Evolutionary conservation across 306 rosid genomes (phyloP).

Genomic region (Dryas alaskensis): DNA sequence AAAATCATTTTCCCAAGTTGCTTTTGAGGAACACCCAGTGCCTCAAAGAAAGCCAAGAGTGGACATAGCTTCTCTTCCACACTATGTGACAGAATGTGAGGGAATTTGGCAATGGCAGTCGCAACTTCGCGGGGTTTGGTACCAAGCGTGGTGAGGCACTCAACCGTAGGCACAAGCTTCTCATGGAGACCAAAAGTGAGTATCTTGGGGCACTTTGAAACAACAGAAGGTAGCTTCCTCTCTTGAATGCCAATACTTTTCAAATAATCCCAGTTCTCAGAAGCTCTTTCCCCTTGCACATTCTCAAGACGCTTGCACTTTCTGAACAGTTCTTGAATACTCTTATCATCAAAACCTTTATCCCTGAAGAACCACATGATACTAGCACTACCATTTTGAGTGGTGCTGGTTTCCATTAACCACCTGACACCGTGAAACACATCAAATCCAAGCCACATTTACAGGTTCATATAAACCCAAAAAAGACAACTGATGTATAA

Average conservation of each 20-base stretch:
- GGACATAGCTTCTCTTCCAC: constrained; percentile 96
- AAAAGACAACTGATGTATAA: constrained; percentile 3
- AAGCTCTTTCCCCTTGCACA: constrained; percentile 53
- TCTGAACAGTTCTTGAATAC: constrained; percentile 57
- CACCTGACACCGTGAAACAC: constrained; percentile 29
- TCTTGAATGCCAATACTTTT: constrained; percentile 72
- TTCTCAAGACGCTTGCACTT: constrained; percentile 75
- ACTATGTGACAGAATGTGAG: constrained; percentile 69
- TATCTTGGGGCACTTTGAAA: constrained; percentile 85
- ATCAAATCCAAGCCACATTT: constrained; percentile 6
- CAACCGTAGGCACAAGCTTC: constrained; percentile 79
- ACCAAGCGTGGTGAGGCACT: constrained; percentile 68
- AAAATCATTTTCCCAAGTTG: constrained; percentile 78
- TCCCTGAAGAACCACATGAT: constrained; percentile 93
- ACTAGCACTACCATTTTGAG: constrained; percentile 45
- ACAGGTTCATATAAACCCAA: background rate
- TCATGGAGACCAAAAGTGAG: constrained; percentile 67
- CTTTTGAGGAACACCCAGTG: constrained; percentile 71
- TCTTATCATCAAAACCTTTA: constrained; percentile 80
- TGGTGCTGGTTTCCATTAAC: constrained; percentile 47
- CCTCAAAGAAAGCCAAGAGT: constrained; percentile 84
- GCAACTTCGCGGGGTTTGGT: constrained; percentile 72
- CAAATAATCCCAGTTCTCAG: constrained; percentile 82
- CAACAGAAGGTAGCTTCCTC: constrained; percentile 77
- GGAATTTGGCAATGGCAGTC: constrained; percentile 74